A percentile compares a stretch with the other conserved stretches of the same genome.
phyloP scores from a whole-genome alignment of 202 grass and related monocot genomes.

The Elaeis oleifera region DNA sequence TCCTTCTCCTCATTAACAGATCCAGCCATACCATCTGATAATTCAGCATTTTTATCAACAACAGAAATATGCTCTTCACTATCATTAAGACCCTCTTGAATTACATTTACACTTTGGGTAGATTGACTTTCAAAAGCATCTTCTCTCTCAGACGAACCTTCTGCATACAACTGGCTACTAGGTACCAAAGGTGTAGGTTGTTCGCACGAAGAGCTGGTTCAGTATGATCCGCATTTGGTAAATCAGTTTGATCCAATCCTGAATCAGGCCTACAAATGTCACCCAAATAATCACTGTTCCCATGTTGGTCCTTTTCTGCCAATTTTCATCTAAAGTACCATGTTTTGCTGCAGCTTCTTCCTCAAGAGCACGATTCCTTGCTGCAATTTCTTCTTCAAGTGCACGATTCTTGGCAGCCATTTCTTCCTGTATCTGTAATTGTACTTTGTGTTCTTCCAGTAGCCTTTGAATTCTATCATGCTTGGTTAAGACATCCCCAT shows the following conservation, averaged over 20 bases:
- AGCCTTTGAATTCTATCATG: slow-evolving; percentile 48
- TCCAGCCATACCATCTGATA: no score
- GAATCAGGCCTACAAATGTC: no score
- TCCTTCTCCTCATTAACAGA: no score
- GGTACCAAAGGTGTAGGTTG: not conserved
- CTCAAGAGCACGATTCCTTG: slow-evolving; percentile 14
- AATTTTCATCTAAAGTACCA: slow-evolving; percentile 9
- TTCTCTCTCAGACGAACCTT: not conserved
- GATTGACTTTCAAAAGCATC: not conserved
- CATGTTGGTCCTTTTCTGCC: slow-evolving; percentile 16
- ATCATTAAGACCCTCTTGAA: not conserved
- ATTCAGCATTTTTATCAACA: not conserved
- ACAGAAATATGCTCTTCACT: not conserved
- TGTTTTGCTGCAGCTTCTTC: slow-evolving; percentile 30
- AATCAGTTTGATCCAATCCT: no score
- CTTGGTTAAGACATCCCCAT: slow-evolving; percentile 52
- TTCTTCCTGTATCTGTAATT: slow-evolving; percentile 34
- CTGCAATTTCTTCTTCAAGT: slow-evolving; percentile 24
- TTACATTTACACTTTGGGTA: not conserved
- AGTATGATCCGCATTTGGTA: no score
- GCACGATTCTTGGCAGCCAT: slow-evolving; percentile 34
- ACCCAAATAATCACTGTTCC: slow-evolving; percentile 1
- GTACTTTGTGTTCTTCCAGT: slow-evolving; percentile 48
- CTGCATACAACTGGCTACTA: not conserved
- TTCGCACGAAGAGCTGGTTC: slow-evolving; percentile 1